Evolutionary conservation across 257 asterid genomes (phyloP).

Genomic region (Nicotiana knightiana): DNA sequence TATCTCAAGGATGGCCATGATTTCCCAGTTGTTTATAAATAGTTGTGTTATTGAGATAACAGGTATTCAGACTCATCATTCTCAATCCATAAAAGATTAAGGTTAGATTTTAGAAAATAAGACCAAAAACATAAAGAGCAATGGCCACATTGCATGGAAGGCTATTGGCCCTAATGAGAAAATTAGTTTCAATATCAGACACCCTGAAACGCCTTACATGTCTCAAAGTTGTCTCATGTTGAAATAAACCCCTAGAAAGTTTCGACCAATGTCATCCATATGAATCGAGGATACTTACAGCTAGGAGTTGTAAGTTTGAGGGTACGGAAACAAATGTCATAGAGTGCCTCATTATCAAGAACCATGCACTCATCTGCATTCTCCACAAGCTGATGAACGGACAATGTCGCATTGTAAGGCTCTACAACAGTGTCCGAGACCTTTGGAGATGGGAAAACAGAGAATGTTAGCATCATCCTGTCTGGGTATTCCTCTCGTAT

Average conservation of each 20-base stretch:
- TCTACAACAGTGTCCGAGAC: slow-evolving; percentile 32
- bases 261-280: background rate
- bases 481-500: slow-evolving; percentile 30
- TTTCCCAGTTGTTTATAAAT: no score
- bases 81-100: background rate
- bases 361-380: slow-evolving; percentile 34
- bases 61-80: background rate
- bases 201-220: background rate
- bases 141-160: background rate
- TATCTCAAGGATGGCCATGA: background rate
- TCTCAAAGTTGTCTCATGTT: background rate
- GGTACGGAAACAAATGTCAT: slow-evolving; percentile 19
- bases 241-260: background rate
- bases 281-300: slow-evolving; percentile 7
- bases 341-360: slow-evolving; percentile 14
- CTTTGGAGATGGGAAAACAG: slow-evolving; percentile 31
- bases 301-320: slow-evolving; percentile 20
- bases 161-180: background rate
- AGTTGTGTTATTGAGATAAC: background rate
- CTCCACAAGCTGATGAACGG: slow-evolving; percentile 31
- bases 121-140: background rate
- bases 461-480: slow-evolving; percentile 33
- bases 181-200: background rate
- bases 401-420: slow-evolving; percentile 30
- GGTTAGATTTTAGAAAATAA: background rate